phyloP scores from a whole-genome alignment of 768 basidiomycete genomes.

The Pleurotus sapidus region DNA sequence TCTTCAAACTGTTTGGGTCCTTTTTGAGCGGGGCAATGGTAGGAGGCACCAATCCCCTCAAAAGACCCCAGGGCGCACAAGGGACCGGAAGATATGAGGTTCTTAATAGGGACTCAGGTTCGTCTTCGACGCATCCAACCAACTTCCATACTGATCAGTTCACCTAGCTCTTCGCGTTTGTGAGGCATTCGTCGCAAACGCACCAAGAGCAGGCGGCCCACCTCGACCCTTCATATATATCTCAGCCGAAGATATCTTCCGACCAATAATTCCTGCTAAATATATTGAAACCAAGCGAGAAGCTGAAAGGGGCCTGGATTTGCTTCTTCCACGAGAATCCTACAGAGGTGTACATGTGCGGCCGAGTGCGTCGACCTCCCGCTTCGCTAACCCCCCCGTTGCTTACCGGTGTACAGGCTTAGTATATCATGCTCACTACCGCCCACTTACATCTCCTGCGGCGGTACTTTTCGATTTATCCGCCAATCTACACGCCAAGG shows the following conservation, averaged over 20 bases:
- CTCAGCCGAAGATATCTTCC: conserved; percentile 92
- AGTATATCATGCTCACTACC: conserved; percentile 92
- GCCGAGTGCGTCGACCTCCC: conserved; percentile 62
- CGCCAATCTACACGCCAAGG: conserved; percentile 61
- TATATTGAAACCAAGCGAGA: conserved; percentile 96
- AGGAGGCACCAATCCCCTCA: conserved; percentile 59
- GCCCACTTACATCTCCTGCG: conserved; percentile 84
- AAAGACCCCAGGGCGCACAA: conserved; percentile 30
- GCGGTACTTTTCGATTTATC: conserved; percentile 85
- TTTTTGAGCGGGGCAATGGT: conserved; percentile 34
- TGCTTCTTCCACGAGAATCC: conserved; percentile 39
- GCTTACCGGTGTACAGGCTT: conserved; percentile 54
- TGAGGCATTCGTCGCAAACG: conserved; percentile 63
- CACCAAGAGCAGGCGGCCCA: conserved; percentile 20
- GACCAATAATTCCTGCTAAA: conserved; percentile 78
- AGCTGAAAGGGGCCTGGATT: conserved; percentile 73
- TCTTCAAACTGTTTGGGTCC: conserved; percentile 47
- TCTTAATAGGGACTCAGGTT: conserved; percentile 90
- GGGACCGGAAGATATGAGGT: conserved; percentile 61
- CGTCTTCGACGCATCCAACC: conserved; percentile 20
- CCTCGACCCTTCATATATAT: conserved; percentile 86
- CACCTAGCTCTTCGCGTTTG: conserved; percentile 68
- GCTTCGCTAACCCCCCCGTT: conserved; percentile 11
- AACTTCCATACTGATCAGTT: conserved; percentile 11
- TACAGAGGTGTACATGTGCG: conserved; percentile 80